A percentile compares a stretch with the other conserved stretches of the same genome.
Conservation (phyloP, 1,284 basidiomycete genomes). For the Heterobasidion parviporum region DNA sequence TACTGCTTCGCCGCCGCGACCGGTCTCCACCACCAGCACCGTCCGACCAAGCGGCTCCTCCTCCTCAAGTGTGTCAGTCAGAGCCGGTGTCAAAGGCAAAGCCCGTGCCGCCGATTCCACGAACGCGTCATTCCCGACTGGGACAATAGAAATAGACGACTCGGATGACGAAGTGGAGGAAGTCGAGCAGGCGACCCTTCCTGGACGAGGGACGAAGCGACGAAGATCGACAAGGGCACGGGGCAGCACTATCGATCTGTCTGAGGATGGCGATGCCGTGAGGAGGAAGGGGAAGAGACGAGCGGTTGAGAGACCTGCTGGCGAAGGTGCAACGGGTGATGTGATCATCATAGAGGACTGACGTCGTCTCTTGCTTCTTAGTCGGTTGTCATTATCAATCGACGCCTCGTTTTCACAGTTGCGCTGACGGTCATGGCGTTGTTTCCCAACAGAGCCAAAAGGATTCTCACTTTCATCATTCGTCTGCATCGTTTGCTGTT, state of each 20-base stretch:
- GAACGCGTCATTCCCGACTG: constrained; percentile 11
- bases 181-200: constrained; percentile 2
- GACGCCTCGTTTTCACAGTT: too few relatives aligned
- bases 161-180: constrained; percentile 33
- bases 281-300: constrained; percentile 10
- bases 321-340: constrained; percentile 14
- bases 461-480: too few relatives aligned
- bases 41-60: not conserved
- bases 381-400: too few relatives aligned
- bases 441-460: too few relatives aligned
- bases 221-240: constrained; percentile 7
- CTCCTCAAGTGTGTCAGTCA: constrained; percentile 2
- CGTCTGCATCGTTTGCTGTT: too few relatives aligned
- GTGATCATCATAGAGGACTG: constrained; percentile 35
- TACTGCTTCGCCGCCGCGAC: not conserved
- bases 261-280: constrained; percentile 11
- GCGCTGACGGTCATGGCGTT: too few relatives aligned
- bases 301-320: constrained; percentile 7
- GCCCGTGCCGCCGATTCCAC: constrained; percentile 14
- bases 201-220: constrained; percentile 10
- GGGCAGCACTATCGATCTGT: constrained; percentile 8
- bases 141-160: constrained; percentile 41
- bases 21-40: not conserved
- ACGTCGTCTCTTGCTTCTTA: not conserved
- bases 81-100: constrained; percentile 24